phyloP scores from a whole-genome alignment of 352 stramenopile genomes.

The Thalassiosira delicatula region DNA sequence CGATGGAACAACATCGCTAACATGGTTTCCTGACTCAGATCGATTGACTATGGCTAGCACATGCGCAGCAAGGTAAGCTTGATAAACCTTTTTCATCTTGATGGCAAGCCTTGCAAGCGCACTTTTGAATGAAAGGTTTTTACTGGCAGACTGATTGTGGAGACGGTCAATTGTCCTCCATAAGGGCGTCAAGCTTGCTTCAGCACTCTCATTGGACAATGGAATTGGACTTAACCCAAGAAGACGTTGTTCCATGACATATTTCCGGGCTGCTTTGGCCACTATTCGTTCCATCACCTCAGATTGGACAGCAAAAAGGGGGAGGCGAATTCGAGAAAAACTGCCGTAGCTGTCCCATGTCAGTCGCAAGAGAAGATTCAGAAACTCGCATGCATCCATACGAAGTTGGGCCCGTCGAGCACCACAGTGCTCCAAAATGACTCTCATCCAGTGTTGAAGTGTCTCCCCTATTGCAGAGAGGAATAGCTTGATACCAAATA shows the following conservation, averaged over 20 bases:
- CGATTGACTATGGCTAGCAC: conserved; percentile 77
- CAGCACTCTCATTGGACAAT: conserved; percentile 79
- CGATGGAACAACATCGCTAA: conserved; percentile 32
- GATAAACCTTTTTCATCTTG: conserved; percentile 84
- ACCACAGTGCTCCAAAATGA: conserved; percentile 83
- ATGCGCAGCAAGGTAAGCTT: conserved; percentile 84
- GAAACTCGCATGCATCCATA: conserved; percentile 81
- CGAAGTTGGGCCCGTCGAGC: conserved; percentile 79
- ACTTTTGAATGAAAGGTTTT: conserved; percentile 84
- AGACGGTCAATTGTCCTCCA: conserved; percentile 84
- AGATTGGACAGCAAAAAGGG: conserved; percentile 80
- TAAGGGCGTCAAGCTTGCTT: conserved; percentile 81
- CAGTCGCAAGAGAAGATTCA: conserved; percentile 81
- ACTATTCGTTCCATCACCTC: conserved; percentile 86
- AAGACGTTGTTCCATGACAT: conserved; percentile 77
- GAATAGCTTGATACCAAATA: conserved; percentile 86
- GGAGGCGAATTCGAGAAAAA: conserved; percentile 82
- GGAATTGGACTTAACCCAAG: conserved; percentile 63
- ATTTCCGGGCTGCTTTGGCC: conserved; percentile 74
- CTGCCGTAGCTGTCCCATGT: conserved; percentile 84
- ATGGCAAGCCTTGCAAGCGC: conserved; percentile 79
- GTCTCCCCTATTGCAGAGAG: conserved; percentile 83
- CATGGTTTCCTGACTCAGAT: conserved; percentile 41
- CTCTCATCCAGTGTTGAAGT: conserved; percentile 86
- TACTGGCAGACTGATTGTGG: conserved; percentile 82